These are phyloP conservation scores for Dentiscutata heterogama DNA, from an alignment of 371 early-diverging fungal genomes.

Conservation along the genomic window DNA sequence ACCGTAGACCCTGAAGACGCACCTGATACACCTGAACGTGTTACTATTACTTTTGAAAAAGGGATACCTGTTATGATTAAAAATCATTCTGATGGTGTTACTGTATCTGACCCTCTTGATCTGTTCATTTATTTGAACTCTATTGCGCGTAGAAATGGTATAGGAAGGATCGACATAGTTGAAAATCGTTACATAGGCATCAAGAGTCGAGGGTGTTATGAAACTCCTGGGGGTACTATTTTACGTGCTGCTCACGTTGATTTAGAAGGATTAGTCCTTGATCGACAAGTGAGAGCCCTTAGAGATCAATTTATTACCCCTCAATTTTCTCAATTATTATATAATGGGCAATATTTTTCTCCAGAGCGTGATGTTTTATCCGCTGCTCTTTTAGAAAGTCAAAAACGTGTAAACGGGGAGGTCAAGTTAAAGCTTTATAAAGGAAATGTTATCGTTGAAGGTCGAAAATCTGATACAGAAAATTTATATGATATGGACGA, in stretches of 20 bases:
- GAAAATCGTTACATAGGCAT: constrained; percentile 98
- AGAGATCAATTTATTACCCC: constrained; percentile 90
- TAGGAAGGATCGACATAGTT: constrained; percentile 98
- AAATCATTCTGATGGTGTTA: constrained; percentile 80
- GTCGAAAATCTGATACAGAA: constrained; percentile 84
- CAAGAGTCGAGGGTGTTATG: constrained; percentile 98
- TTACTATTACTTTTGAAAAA: constrained; percentile 87
- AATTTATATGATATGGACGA: constrained; percentile 95
- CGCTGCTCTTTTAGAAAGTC: constrained; percentile 83
- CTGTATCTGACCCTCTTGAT: constrained; percentile 76
- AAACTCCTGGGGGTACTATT: constrained; percentile 97
- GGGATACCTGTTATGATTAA: constrained; percentile 92
- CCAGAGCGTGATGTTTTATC: constrained; percentile 93
- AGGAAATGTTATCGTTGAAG: constrained; percentile 91
- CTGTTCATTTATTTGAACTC: constrained; percentile 95
- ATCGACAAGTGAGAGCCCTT: constrained; percentile 93
- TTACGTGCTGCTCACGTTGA: constrained; percentile 95
- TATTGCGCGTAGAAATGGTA: constrained; percentile 95
- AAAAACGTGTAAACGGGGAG: constrained; percentile 88
- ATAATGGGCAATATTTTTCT: constrained; percentile 97
- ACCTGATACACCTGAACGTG: constrained; percentile 94
- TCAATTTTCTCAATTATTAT: constrained; percentile 78
- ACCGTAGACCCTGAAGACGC: constrained; percentile 95
- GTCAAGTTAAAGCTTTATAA: constrained; percentile 96
- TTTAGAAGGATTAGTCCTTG: constrained; percentile 94